Evolutionary conservation across 192 early-diverging fungal genomes (phyloP), one percentile per base, ranked within the genome.

Genomic region (Phycomyces blakesleeanus): DNA sequence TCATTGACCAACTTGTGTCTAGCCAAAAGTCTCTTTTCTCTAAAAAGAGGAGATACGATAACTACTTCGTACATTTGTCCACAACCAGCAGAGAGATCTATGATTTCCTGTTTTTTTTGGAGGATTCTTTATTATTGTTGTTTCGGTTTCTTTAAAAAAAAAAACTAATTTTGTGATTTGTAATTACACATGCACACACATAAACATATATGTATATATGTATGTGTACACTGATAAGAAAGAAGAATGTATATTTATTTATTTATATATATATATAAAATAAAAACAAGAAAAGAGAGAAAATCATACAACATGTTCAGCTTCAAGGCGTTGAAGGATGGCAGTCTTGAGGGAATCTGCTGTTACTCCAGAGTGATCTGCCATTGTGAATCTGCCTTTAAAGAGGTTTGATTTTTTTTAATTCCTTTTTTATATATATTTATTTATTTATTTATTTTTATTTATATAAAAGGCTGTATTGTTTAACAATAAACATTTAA

Each of bases 1-100:
- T 91, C 89, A 72, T 94, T 92, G 16, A 94, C 92, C 64, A 94
- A 65, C 29, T 87, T 79, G 65, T 94, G 92, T 69, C 86, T 79
- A 65, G 86, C 82, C 14, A 94, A 74, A 8, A 86, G 66, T 8
- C 76, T 60, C 68, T 86, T 88, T 51, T 87, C 89, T 63, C 85
- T 83, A 73, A 94, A 94, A 63, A 77, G 21, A 44, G 81, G 61
- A 11, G 89, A 88, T 1, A 94, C 90, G 51, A 94, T 87, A 10
- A 84, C 64, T 40, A 91, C 87, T 44, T 94, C 87, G 71, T 88
- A 91, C 74, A 77, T 83, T 64, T 90, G 86, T 47, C 92, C 92
- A 77, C 92, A 94, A 18, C 92, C 92, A 59, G 88, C 87, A 63
- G 81, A 77, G n/a, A 73, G 77, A 71, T 88, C 86, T 25, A 41